phyloP scores from a whole-genome alignment of 768 basidiomycete genomes.

The Lanmaoa pseudosensibilis region DNA sequence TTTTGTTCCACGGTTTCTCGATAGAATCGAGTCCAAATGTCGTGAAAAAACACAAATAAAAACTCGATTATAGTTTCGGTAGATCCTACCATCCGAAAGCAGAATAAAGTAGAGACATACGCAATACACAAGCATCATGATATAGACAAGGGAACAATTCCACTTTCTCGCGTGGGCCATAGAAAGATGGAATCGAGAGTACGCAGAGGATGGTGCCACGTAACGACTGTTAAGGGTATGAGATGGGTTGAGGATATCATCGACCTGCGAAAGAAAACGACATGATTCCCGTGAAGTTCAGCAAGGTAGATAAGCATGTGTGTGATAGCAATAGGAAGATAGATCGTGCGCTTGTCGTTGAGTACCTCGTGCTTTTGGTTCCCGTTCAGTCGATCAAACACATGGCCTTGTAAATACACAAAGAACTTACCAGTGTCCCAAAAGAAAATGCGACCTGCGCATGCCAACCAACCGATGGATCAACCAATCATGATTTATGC shows the following conservation, averaged over 20 bases:
- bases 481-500: slow-evolving; percentile 42
- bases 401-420: no score
- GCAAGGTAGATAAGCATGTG: slow-evolving; percentile 35
- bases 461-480: slow-evolving; percentile 21
- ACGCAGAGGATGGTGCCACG: slow-evolving; percentile 17
- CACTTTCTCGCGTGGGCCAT: slow-evolving; percentile 8
- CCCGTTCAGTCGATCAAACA: slow-evolving; percentile 1
- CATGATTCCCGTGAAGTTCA: slow-evolving; percentile 30
- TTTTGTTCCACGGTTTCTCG: neutral
- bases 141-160: slow-evolving; percentile 29
- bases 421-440: slow-evolving; percentile 26
- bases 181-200: slow-evolving; percentile 6
- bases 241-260: slow-evolving; percentile 25
- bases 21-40: neutral
- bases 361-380: slow-evolving; percentile 26
- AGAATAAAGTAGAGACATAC: slow-evolving; percentile 32
- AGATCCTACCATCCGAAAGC: slow-evolving; percentile 19
- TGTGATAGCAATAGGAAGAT: slow-evolving; percentile 32
- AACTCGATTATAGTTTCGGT: slow-evolving; percentile 25
- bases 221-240: slow-evolving; percentile 36
- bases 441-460: slow-evolving; percentile 32
- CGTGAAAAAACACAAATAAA: slow-evolving; percentile 13
- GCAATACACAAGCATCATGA: slow-evolving; percentile 30
- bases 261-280: slow-evolving; percentile 33
- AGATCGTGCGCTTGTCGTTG: slow-evolving; percentile 35